phyloP scores from a whole-genome alignment of 495 filamentous ascomycete genomes.

The Mycothermus thermophilus region DNA sequence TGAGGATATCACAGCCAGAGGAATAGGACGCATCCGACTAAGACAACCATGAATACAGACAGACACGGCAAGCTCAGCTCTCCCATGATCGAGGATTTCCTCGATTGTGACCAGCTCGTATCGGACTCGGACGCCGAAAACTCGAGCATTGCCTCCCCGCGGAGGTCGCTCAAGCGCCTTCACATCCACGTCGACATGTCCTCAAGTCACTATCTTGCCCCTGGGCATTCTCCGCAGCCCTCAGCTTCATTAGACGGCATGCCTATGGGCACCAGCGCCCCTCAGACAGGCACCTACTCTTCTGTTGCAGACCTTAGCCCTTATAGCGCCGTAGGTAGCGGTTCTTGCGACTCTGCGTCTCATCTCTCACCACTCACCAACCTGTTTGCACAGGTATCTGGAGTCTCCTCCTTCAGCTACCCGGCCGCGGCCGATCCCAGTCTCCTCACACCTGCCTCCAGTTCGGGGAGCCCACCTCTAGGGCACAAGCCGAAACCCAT shows the following conservation, averaged over 20 bases:
- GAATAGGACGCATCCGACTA: slow-evolving; percentile 3
- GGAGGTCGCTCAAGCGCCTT: slow-evolving; percentile 7
- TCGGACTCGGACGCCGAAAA: slow-evolving; percentile 12
- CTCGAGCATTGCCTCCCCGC: slow-evolving; percentile 5
- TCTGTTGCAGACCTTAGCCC: slow-evolving; percentile 17
- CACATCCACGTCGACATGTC: slow-evolving; percentile 20
- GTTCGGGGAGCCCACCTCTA: slow-evolving; percentile 29
- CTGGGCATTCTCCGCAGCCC: too few species aligned
- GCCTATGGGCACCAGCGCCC: slow-evolving; percentile 10
- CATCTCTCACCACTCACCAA: too few species aligned
- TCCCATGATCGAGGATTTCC: slow-evolving; percentile 10
- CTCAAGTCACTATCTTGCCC: slow-evolving; percentile 17
- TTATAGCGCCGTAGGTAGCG: too few species aligned
- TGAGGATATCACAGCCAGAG: too few species aligned
- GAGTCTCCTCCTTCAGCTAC: slow-evolving; percentile 33
- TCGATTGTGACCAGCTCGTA: slow-evolving; percentile 8
- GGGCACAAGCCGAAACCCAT: slow-evolving; percentile 26
- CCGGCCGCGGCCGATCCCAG: slow-evolving; percentile 28
- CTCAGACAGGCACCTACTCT: slow-evolving; percentile 13
- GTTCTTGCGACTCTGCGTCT: too few species aligned
- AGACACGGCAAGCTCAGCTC: slow-evolving; percentile 8
- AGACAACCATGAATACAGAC: slow-evolving; percentile 15
- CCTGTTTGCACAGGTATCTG: slow-evolving; percentile 17
- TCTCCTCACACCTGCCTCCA: slow-evolving; percentile 34
- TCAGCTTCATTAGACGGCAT: too few species aligned